Evolutionary conservation across 306 rosid genomes (phyloP).

Genomic region (Acacia acuminata): DNA sequence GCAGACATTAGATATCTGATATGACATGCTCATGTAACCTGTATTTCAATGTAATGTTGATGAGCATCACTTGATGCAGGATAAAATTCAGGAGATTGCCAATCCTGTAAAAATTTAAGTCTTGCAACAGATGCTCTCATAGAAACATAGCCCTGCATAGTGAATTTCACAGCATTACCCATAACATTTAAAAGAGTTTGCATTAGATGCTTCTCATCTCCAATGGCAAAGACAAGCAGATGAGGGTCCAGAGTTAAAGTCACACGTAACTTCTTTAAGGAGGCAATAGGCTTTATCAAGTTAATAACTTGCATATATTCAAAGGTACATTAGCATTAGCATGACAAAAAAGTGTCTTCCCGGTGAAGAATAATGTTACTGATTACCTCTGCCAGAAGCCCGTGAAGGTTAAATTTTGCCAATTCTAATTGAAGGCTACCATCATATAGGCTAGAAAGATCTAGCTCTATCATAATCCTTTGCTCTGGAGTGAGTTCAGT

Average conservation of each 20-base stretch:
- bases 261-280: constrained; percentile 77
- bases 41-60: constrained; percentile 70
- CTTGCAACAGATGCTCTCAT: constrained; percentile 74
- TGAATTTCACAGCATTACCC: constrained; percentile 90
- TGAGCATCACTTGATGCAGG: constrained; percentile 66
- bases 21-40: constrained; percentile 42
- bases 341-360: too few relatives aligned
- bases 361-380: too few relatives aligned
- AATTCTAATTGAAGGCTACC: constrained; percentile 79
- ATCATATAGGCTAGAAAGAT: constrained; percentile 91
- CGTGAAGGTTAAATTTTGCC: constrained; percentile 71
- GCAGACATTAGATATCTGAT: background rate
- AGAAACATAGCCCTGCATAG: constrained; percentile 81
- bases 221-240: constrained; percentile 69
- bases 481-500: constrained; percentile 75
- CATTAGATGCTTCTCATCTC: constrained; percentile 80
- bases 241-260: constrained; percentile 73
- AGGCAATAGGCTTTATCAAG: constrained; percentile 81
- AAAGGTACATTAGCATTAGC: background rate
- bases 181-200: constrained; percentile 77
- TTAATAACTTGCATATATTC: constrained; percentile 51
- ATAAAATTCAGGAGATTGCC: constrained; percentile 74
- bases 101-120: constrained; percentile 74
- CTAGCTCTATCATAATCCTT: constrained; percentile 80
- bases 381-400: constrained; percentile 68